Conservation (phyloP, 768 basidiomycete species). For the Tylopilus sp. region DNA sequence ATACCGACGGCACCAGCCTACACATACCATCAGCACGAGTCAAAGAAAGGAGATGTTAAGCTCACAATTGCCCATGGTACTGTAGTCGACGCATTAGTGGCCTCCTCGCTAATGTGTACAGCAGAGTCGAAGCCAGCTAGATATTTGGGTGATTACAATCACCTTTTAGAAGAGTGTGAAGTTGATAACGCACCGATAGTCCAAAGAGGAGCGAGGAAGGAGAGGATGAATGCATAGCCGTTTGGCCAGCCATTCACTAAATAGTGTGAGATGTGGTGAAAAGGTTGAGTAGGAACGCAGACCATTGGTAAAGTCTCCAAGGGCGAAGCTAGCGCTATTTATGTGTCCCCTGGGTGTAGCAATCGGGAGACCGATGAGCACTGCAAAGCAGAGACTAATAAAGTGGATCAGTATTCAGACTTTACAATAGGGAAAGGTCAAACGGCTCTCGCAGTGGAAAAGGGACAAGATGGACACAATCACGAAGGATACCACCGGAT, state of each 20-base stretch:
- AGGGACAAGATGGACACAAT: too few relatives aligned
- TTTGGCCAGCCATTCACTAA: conserved; percentile 42
- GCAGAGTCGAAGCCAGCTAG: conserved; percentile 45
- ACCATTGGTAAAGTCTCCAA: conserved; percentile 63
- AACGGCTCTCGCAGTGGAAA: too few relatives aligned
- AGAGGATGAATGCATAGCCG: conserved; percentile 49
- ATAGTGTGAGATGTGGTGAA: background rate
- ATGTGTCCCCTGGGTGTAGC: conserved; percentile 56
- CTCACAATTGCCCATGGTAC: conserved; percentile 58
- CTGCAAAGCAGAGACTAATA: conserved; percentile 18
- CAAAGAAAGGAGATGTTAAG: background rate
- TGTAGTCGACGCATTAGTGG: conserved; percentile 52
- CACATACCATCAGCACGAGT: conserved; percentile 6
- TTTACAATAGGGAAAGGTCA: too few relatives aligned
- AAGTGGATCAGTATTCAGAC: background rate
- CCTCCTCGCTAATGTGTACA: conserved; percentile 55
- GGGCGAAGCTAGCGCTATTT: conserved; percentile 59
- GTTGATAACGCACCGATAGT: conserved; percentile 35
- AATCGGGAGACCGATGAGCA: conserved; percentile 63
- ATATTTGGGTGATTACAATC: background rate
- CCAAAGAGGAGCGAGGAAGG: conserved; percentile 52
- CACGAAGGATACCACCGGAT: too few relatives aligned
- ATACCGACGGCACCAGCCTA: conserved; percentile 39
- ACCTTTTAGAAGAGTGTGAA: background rate
- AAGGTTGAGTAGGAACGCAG: conserved; percentile 4